Conservation (phyloP, 495 filamentous ascomycete species). For the Cercophora samala region DNA sequence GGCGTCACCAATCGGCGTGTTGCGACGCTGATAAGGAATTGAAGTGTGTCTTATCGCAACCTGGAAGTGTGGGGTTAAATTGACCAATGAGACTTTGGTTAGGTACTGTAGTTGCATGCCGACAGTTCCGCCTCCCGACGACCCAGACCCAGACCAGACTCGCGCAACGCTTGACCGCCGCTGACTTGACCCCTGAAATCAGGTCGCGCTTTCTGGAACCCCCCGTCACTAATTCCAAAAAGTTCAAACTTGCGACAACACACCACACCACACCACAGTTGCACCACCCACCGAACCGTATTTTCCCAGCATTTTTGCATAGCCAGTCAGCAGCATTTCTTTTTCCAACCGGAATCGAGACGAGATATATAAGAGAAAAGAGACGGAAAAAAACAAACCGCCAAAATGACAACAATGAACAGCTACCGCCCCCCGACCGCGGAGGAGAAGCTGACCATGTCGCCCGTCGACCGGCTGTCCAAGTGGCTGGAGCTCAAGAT, state of each 20-base stretch:
- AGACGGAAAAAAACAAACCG: neutral
- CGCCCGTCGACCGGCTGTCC: constrained; percentile 37
- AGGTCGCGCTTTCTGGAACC: neutral
- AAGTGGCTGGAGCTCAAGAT: constrained; percentile 48
- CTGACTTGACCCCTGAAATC: neutral
- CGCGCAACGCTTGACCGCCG: neutral
- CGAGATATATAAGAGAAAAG: neutral
- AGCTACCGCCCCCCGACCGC: constrained; percentile 18
- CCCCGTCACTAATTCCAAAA: neutral
- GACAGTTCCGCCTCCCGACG: neutral
- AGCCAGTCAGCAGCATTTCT: too few relatives aligned
- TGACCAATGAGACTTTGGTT: neutral
- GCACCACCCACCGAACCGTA: neutral
- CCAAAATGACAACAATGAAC: neutral
- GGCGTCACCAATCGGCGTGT: neutral
- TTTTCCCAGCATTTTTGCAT: neutral
- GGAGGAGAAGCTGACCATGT: neutral
- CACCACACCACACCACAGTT: neutral
- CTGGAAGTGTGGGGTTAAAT: too few relatives aligned
- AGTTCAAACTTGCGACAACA: constrained; percentile 1
- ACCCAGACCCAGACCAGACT: too few relatives aligned
- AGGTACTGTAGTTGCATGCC: neutral
- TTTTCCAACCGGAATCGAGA: too few relatives aligned
- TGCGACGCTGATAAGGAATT: neutral
- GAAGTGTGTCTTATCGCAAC: neutral